A percentile compares a stretch with the other conserved stretches of the same genome.
These are phyloP conservation scores for Arthrobotrys sphaeroides DNA, from an alignment of 2,329 filamentous ascomycete species.

Conservation along the genomic window DNA sequence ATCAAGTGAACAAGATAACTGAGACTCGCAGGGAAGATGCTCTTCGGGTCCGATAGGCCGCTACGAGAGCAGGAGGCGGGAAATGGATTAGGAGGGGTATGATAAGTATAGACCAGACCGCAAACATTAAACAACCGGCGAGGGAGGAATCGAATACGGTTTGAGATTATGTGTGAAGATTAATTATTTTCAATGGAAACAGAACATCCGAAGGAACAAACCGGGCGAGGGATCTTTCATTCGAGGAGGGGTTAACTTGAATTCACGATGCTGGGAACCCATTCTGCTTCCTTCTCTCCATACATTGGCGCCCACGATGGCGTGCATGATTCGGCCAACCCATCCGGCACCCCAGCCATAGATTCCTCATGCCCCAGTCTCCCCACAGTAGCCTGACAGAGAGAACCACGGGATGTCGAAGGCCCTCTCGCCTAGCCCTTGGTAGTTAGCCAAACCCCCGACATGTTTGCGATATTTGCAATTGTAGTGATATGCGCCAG, in stretches of 20 bases:
- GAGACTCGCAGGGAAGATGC: conserved; percentile 6
- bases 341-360: conserved; percentile 18
- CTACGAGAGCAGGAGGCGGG: not conserved
- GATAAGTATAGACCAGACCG: too few relatives aligned
- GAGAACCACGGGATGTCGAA: conserved; percentile 33
- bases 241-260: conserved; percentile 5
- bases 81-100: too few relatives aligned
- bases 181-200: not conserved
- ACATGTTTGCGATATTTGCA: not conserved
- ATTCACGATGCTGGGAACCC: not conserved
- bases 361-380: conserved; percentile 9
- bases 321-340: conserved; percentile 37
- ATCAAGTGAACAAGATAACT: conserved; percentile 6
- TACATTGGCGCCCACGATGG: conserved; percentile 51
- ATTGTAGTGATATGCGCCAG: not conserved
- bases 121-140: too few relatives aligned
- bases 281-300: conserved; percentile 22
- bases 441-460: not conserved
- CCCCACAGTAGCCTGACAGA: conserved; percentile 40
- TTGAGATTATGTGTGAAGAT: not conserved
- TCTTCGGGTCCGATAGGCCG: not conserved
- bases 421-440: not conserved
- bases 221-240: not conserved
- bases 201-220: conserved; percentile 18
- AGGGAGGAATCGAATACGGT: too few relatives aligned